Evolutionary conservation across 805 yeast genomes (phyloP).

Genomic region (Alloascoidea africana): DNA sequence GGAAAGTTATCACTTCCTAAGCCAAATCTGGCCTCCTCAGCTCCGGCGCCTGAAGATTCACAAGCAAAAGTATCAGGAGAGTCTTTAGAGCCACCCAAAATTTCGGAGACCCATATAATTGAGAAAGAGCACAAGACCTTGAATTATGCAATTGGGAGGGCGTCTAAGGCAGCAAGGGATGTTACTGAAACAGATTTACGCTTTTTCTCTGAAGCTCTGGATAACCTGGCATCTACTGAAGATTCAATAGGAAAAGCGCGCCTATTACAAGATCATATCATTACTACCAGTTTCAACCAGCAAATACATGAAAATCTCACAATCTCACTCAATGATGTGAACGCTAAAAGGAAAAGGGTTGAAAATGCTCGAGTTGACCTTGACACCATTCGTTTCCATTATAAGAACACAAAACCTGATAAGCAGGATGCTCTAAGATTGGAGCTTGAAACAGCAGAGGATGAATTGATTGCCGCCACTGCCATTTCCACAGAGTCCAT

Average conservation of each 20-base stretch:
- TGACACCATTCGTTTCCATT: constrained; percentile 60
- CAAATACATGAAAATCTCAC: constrained; percentile 48
- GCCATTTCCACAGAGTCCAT: constrained; percentile 75
- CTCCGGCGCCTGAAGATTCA: too few species aligned
- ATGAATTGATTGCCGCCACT: constrained; percentile 77
- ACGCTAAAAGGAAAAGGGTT: constrained; percentile 56
- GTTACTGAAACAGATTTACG: constrained; percentile 8
- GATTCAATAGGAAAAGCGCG: constrained; percentile 70
- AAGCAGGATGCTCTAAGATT: constrained; percentile 63
- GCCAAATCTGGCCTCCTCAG: too few species aligned
- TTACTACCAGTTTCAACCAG: constrained; percentile 53
- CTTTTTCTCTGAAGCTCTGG: constrained; percentile 46
- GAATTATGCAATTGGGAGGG: constrained; percentile 69
- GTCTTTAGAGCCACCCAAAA: too few species aligned
- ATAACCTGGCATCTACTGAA: constrained; percentile 53
- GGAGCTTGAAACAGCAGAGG: constrained; percentile 73
- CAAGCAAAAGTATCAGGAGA: too few species aligned
- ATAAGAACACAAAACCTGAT: constrained; percentile 36
- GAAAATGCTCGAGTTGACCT: constrained; percentile 65
- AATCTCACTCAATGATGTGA: constrained; percentile 44
- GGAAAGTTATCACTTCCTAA: too few species aligned
- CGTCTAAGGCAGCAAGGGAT: constrained; percentile 36
- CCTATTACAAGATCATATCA: constrained; percentile 65
- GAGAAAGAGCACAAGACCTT: constrained; percentile 59
- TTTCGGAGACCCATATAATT: too few species aligned